phyloP scores from a whole-genome alignment of 2,329 filamentous ascomycete genomes.

The Raffaelea ambrosiae region DNA sequence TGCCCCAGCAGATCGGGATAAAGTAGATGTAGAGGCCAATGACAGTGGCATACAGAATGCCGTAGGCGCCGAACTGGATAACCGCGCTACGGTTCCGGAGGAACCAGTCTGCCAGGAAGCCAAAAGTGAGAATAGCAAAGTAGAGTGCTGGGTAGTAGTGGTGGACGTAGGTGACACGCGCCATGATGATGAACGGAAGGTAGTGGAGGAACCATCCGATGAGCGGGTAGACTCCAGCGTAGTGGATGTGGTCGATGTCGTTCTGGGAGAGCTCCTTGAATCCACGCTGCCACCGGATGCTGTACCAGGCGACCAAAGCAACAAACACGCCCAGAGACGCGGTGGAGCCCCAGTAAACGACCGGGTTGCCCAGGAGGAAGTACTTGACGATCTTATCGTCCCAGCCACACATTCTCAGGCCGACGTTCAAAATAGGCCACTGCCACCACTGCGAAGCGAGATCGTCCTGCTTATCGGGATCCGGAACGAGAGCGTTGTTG shows the following conservation, averaged over 20 bases:
- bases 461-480: conserved; percentile 98
- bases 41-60: conserved; percentile 61
- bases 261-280: conserved; percentile 70
- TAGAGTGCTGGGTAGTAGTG: conserved; percentile 99
- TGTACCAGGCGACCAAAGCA: conserved; percentile 71
- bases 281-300: conserved; percentile 91
- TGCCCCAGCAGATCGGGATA: conserved; percentile 91
- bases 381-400: conserved; percentile 94
- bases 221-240: conserved; percentile 82
- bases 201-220: conserved; percentile 96
- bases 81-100: conserved; percentile 57
- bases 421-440: conserved; percentile 92
- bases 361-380: conserved; percentile 92
- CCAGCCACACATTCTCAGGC: conserved; percentile 98
- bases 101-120: conserved; percentile 82
- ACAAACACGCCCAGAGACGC: conserved; percentile 66
- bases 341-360: conserved; percentile 93
- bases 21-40: conserved; percentile 84
- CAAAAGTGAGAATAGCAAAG: conserved; percentile 84
- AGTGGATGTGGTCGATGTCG: conserved; percentile 92
- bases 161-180: conserved; percentile 96
- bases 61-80: conserved; percentile 63
- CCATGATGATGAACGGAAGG: conserved; percentile 93
- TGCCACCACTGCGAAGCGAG: conserved; percentile 97
- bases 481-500: conserved; percentile 94